Base-by-base conservation (phyloP, 2,329 filamentous ascomycete genomes). In the Ploettnerulaceae sp. region DNA sequence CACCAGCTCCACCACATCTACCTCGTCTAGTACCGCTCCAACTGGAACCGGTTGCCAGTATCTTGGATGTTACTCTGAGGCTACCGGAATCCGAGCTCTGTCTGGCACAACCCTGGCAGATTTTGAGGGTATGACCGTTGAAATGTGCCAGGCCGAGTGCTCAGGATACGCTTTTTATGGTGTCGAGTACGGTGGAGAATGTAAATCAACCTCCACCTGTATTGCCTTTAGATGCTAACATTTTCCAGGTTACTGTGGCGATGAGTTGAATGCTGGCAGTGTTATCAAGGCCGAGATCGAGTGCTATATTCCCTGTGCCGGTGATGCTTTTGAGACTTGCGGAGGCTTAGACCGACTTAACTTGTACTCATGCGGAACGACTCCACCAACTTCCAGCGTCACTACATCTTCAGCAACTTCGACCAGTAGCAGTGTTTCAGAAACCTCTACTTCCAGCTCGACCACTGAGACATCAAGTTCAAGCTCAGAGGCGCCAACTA, bases 121-220 rank as follows among this genome's bases (percentile, higher is more conserved):
- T 26, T 44, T 48, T 22, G 35, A 17, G 7, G 21, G 18, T 3
- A 48, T 51, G 36, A 41, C 22, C 14, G 36, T 43, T 18, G 45
- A 44, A 21, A 35, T 28, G 9, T 54, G 52, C 20, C 45, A 45
- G 0, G 9, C 25, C 3, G 29, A 43, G 35, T 64, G 57, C 34
- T 34, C 47, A 3, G 58, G 53, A 1, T 67, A 59, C 26, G 55
- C 47, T 3, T 63, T 61, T 37, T 63, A 62, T 22, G 66, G 66
- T 40, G 58, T 66, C 12, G 66, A 69, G 45, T 68, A 65, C 45
- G 55, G 54, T 17, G 47, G 57, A 34, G 61, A 67, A 20, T 45
- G 64, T 32, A n/a, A n/a, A n/a, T n/a, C n/a, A n/a, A n/a, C n/a
- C n/a, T n/a, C n/a, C n/a, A n/a, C n/a, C n/a, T n/a, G n/a, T n/a